These are phyloP conservation scores for Hapsidospora chrysogenum DNA, from an alignment of 495 filamentous ascomycete species.

Conservation along the genomic window DNA sequence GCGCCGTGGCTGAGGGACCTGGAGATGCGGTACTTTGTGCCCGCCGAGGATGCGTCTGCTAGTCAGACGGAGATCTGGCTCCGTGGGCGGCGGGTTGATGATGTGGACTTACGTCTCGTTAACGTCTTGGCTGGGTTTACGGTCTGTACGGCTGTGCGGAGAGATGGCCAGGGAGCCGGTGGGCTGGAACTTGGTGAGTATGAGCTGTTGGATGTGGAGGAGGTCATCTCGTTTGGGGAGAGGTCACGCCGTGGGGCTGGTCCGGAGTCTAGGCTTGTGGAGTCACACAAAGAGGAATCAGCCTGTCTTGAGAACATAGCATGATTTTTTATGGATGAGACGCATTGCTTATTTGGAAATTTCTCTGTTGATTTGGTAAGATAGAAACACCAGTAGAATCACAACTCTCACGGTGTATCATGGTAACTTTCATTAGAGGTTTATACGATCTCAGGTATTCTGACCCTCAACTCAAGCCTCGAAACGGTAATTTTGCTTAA, in stretches of 20 bases:
- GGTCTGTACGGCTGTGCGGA: slow-evolving; percentile 27
- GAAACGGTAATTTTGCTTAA: too few species aligned
- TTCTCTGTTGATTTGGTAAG: too few species aligned
- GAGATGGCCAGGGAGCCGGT: background rate
- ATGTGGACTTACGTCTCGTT: slow-evolving; percentile 25
- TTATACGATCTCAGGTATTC: too few species aligned
- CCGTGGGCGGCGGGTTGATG: slow-evolving; percentile 16
- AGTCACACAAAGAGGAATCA: too few species aligned
- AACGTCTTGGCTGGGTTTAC: slow-evolving; percentile 27
- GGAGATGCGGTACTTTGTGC: slow-evolving; percentile 19
- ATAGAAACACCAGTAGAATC: too few species aligned
- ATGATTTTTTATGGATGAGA: too few species aligned
- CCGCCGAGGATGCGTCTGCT: slow-evolving; percentile 15
- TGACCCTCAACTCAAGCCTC: too few species aligned
- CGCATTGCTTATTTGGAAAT: too few species aligned
- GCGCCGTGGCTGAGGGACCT: slow-evolving; percentile 57
- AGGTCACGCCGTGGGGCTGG: background rate
- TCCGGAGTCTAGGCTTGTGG: too few species aligned
- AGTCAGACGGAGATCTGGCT: slow-evolving; percentile 20
- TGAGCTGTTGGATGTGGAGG: slow-evolving; percentile 1
- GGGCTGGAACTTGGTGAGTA: background rate
- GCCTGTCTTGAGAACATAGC: too few species aligned
- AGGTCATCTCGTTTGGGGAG: background rate
- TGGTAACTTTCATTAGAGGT: too few species aligned
- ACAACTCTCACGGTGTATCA: too few species aligned